Base-by-base conservation (phyloP, 2,329 filamentous ascomycete species). In the Diplodia corticola region DNA sequence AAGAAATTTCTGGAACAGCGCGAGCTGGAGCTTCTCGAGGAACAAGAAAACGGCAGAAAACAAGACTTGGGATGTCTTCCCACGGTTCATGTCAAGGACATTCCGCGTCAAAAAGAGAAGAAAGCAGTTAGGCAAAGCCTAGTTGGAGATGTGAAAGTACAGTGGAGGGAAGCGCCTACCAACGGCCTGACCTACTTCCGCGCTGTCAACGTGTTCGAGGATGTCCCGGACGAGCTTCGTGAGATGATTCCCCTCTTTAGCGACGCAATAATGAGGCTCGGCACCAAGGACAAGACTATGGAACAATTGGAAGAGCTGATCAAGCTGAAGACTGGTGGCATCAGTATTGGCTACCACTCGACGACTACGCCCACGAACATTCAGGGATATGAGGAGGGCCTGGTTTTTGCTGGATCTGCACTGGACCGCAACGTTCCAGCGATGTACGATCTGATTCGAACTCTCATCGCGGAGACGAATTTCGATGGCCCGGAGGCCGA, bases 121-220 rank as follows among this genome's bases (percentile, higher is more conserved):
- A 91, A 94, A 69, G 87, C 90, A n/a, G 75, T 88, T 26, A 80
- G 84, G 22, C 81, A 87, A 69, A 83, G 80, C 46, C 80, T 82
- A 12, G 76, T 90, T 10, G 85, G 86, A 49, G 84, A 85, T 44
- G 85, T 90, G 48, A 87, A 89, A 53, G 87, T 95, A 4, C 91
- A 97, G 72, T 97, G 93, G 93, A 89, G 90, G 60, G 92, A 96
- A 77, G 92, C 93, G 7, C 91, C 92, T 2, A 99, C 95, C 0
- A 99, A 99, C 72, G 95, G 95, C 0, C 81, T 99, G 67, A 98
- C 94, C 1, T 99, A 99, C 76, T 97, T 99, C 82, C 89, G 93
- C 67, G 93, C 92, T 3, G 86, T 98, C 76, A 93, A 96, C 75
- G 84, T 86, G 0, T 83, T 98, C 64, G 85, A 91, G 51, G 87